These are phyloP conservation scores for Salix koriyanagi DNA, from an alignment of 345 rosid species.

Conservation along the genomic window DNA sequence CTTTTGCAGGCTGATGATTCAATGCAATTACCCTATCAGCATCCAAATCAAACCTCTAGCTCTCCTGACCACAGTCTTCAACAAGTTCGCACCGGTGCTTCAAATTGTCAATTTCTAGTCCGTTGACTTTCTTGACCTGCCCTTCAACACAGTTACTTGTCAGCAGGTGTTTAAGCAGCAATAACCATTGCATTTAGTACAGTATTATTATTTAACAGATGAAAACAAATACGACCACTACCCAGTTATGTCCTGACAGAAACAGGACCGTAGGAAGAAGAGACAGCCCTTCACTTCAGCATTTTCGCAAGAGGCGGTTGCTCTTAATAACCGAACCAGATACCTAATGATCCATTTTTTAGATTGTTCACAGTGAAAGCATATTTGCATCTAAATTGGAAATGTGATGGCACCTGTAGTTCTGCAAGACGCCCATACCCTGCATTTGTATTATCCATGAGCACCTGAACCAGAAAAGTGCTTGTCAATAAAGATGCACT, in stretches of 20 bases:
- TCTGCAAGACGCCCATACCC: slow-evolving; percentile 91
- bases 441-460: slow-evolving; percentile 82
- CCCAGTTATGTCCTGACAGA: neutral
- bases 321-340: neutral
- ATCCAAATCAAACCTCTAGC: slow-evolving; percentile 72
- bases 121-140: slow-evolving; percentile 81
- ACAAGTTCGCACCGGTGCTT: slow-evolving; percentile 66
- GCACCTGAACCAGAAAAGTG: slow-evolving; percentile 50
- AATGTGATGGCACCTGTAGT: slow-evolving; percentile 53
- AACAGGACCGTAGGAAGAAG: neutral
- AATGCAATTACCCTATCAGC: slow-evolving; percentile 71
- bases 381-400: slow-evolving; percentile 1
- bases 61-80: slow-evolving; percentile 48
- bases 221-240: neutral
- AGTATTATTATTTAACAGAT: neutral
- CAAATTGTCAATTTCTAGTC: slow-evolving; percentile 63
- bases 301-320: neutral
- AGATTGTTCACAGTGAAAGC: neutral
- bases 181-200: neutral
- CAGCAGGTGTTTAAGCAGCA: neutral
- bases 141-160: slow-evolving; percentile 14
- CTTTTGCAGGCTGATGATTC: slow-evolving; percentile 47
- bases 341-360: neutral
- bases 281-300: neutral
- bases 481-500: slow-evolving; percentile 14